Conservation (phyloP, 371 early-diverging fungal species). For the Mortierella sp. region DNA sequence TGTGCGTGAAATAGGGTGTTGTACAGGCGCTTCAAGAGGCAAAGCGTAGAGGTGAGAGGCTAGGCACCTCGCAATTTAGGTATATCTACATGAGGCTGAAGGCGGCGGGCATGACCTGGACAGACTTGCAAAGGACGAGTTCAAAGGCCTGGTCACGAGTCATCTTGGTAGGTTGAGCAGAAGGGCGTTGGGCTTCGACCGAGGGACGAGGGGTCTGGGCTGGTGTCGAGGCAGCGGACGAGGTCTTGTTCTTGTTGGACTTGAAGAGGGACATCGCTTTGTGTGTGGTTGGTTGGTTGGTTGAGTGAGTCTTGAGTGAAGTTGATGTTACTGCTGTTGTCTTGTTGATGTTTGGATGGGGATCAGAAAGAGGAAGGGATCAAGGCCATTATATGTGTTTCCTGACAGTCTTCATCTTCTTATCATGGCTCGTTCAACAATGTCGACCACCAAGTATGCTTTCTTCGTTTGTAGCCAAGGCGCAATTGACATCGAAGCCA, state of each 20-base stretch:
- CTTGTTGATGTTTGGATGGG: neutral
- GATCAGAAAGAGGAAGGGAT: neutral
- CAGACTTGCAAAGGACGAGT: neutral
- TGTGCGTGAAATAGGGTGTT: neutral
- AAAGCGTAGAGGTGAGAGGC: neutral
- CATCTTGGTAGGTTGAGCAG: neutral
- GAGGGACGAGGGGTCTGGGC: too few species aligned
- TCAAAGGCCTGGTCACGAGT: neutral
- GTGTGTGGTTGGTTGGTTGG: too few species aligned
- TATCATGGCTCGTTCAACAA: neutral
- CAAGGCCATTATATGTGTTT: neutral
- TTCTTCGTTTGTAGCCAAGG: neutral
- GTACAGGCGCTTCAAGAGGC: neutral
- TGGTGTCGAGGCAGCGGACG: too few species aligned
- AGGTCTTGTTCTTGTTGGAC: neutral
- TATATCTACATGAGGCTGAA: neutral
- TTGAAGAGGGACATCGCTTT: too few species aligned
- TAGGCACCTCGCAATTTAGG: neutral
- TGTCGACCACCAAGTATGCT: too few species aligned
- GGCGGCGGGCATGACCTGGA: neutral
- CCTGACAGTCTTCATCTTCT: neutral
- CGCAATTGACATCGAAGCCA: neutral
- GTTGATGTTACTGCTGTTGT: neutral
- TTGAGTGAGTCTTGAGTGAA: neutral
- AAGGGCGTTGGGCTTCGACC: constrained; percentile 14